phyloP scores from a whole-genome alignment of 495 filamentous ascomycete species.

The Podospora australis region DNA sequence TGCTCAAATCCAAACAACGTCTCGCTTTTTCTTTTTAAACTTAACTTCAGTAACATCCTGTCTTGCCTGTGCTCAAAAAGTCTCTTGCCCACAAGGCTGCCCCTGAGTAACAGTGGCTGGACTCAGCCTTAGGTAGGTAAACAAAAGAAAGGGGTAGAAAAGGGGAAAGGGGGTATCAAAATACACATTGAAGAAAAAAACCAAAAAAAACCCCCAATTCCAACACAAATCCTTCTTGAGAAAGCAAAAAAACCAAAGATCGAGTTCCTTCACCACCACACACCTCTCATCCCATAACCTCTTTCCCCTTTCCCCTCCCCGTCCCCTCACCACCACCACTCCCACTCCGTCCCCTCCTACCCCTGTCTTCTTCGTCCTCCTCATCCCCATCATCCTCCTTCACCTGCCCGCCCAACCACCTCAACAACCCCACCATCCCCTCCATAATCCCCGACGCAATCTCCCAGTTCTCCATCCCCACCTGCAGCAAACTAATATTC shows the following conservation, averaged over 20 bases:
- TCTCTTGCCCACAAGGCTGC: too few species aligned
- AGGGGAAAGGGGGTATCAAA: background rate
- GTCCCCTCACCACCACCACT: background rate
- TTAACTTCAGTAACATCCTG: too few species aligned
- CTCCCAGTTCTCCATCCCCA: constrained; percentile 34
- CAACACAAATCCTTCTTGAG: background rate
- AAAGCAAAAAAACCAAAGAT: background rate
- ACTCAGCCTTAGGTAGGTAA: too few species aligned
- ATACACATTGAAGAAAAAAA: background rate
- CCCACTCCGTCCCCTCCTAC: background rate
- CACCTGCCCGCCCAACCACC: constrained; percentile 19
- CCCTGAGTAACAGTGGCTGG: too few species aligned
- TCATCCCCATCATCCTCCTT: background rate
- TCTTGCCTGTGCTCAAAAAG: too few species aligned
- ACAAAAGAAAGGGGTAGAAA: background rate
- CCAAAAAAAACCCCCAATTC: too few species aligned
- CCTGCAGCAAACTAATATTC: constrained; percentile 26
- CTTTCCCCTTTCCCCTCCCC: background rate
- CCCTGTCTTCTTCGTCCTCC: background rate
- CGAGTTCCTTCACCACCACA: background rate
- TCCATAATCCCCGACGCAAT: constrained; percentile 22
- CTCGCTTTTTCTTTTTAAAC: too few species aligned
- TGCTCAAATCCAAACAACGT: too few species aligned
- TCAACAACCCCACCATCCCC: constrained; percentile 18
- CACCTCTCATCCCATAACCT: background rate